Evolutionary conservation across 768 basidiomycete genomes (phyloP).

Genomic region (Trametes cubensis): DNA sequence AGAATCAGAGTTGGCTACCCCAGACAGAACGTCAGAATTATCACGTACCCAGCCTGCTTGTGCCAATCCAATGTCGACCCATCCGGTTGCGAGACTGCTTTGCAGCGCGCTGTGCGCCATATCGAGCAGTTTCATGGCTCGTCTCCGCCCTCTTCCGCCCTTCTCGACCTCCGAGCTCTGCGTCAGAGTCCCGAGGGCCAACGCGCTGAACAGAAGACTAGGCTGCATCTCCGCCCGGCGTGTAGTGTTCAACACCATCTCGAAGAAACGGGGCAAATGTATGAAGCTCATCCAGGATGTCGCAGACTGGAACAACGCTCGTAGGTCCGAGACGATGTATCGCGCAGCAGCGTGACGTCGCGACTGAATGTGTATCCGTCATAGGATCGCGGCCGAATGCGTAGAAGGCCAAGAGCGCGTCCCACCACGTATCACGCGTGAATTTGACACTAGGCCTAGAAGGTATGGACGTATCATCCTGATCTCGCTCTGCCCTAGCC

Average conservation of each 20-base stretch:
- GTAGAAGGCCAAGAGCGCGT: constrained; percentile 62
- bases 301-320: constrained; percentile 62
- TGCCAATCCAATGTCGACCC: constrained; percentile 34
- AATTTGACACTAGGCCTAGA: constrained; percentile 64
- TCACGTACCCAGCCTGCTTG: constrained; percentile 15
- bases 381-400: constrained; percentile 12
- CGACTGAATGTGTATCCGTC: constrained; percentile 19
- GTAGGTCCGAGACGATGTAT: constrained; percentile 56
- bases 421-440: constrained; percentile 80
- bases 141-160: constrained; percentile 34
- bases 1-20: background rate
- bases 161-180: constrained; percentile 17
- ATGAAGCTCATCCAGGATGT: constrained; percentile 77
- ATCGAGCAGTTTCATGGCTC: constrained; percentile 45
- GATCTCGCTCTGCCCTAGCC: background rate
- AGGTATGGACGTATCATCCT: constrained; percentile 16
- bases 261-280: constrained; percentile 69
- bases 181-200: constrained; percentile 32
- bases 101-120: constrained; percentile 48
- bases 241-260: constrained; percentile 54
- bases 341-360: constrained; percentile 47
- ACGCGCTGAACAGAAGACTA: constrained; percentile 58
- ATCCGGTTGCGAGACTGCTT: constrained; percentile 70
- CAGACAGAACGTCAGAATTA: background rate
- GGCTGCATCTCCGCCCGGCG: constrained; percentile 64